Evolutionary conservation across 371 early-diverging fungal genomes (phyloP).

Genomic region (Rhizopus stolonifer): DNA sequence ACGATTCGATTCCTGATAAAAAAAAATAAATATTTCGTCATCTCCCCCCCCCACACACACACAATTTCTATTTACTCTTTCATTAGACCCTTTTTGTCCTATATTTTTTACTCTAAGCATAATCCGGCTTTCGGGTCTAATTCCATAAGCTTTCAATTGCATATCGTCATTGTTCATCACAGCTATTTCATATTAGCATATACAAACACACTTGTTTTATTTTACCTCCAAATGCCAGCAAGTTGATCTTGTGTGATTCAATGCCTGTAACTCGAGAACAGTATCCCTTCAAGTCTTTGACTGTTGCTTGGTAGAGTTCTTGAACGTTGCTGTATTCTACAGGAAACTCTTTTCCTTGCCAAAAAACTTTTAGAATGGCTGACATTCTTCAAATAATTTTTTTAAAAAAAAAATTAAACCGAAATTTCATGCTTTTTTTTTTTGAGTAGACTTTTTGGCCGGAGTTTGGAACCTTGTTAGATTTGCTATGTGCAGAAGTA

Average conservation of each 20-base stretch:
- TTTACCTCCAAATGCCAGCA: conserved; percentile 45
- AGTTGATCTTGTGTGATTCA: conserved; percentile 18
- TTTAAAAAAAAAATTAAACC: too few species aligned
- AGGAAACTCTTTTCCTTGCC: conserved; percentile 28
- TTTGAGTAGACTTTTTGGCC: background rate
- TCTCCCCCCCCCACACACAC: too few species aligned
- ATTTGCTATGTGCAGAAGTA: too few species aligned
- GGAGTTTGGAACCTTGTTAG: too few species aligned
- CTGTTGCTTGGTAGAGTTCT: conserved; percentile 25
- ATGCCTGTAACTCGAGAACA: conserved; percentile 33
- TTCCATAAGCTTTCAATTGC: conserved; percentile 15
- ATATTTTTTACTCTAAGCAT: conserved; percentile 5
- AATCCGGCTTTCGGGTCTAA: conserved; percentile 14
- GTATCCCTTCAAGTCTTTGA: conserved; percentile 28
- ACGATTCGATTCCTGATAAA: too few species aligned
- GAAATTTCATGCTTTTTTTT: too few species aligned
- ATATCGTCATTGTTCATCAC: conserved; percentile 16
- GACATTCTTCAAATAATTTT: conserved; percentile 14
- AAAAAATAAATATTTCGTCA: too few species aligned
- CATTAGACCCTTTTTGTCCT: background rate
- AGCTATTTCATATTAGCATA: background rate
- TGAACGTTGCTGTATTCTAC: conserved; percentile 24
- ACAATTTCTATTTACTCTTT: conserved; percentile 1
- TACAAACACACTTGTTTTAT: background rate
- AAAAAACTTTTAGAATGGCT: conserved; percentile 24